phyloP scores from a whole-genome alignment of 2,329 filamentous ascomycete genomes.

The Fulvia fulva region DNA sequence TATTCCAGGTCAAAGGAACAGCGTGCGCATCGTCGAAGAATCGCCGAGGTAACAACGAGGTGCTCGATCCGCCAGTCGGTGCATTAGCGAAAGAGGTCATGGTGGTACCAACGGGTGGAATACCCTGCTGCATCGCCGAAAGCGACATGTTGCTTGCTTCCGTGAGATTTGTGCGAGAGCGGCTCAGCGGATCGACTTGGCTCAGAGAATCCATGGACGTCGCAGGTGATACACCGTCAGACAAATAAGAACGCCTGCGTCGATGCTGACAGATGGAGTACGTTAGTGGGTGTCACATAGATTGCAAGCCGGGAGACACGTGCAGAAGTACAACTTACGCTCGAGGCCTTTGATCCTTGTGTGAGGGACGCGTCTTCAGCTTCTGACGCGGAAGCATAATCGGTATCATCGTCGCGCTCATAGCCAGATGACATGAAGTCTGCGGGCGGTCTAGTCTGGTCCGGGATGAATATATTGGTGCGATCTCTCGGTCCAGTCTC shows the following conservation, averaged over 20 bases:
- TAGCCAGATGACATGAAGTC: constrained; percentile 78
- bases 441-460: constrained; percentile 81
- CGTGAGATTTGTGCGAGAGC: constrained; percentile 54
- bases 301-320: constrained; percentile 19
- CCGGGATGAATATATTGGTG: constrained; percentile 81
- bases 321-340: constrained; percentile 50
- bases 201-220: constrained; percentile 90
- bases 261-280: constrained; percentile 46
- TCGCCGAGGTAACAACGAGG: constrained; percentile 63
- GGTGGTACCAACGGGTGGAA: constrained; percentile 49
- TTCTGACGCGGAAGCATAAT: constrained; percentile 82
- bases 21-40: constrained; percentile 88
- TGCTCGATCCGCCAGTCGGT: constrained; percentile 31
- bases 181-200: constrained; percentile 57
- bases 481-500: constrained; percentile 86
- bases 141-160: constrained; percentile 47
- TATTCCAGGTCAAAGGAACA: constrained; percentile 79
- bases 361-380: constrained; percentile 72
- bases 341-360: constrained; percentile 63
- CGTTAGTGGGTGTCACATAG: constrained; percentile 27
- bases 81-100: constrained; percentile 54
- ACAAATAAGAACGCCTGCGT: constrained; percentile 62
- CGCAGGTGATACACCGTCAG: constrained; percentile 73
- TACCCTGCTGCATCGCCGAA: constrained; percentile 41
- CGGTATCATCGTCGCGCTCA: constrained; percentile 81